Conservation (phyloP, 495 filamentous ascomycete genomes). For the Thermochaetoides thermophila region DNA sequence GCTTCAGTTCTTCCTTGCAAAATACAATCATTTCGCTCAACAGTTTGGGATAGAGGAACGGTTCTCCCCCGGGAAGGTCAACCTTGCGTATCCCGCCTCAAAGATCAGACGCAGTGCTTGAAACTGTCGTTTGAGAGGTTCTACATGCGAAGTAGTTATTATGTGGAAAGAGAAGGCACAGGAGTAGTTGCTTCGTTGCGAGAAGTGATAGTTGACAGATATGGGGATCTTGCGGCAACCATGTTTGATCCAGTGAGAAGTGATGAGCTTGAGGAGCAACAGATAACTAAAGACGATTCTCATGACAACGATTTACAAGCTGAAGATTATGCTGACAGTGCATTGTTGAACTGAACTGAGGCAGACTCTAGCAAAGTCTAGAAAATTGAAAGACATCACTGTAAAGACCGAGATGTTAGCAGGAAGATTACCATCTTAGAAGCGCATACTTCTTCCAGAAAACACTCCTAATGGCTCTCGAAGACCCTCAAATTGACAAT, state of each 20-base stretch:
- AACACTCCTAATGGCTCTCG: too few relatives aligned
- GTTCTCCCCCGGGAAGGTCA: constrained; percentile 47
- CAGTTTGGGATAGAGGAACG: constrained; percentile 37
- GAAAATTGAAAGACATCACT: too few relatives aligned
- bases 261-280: not conserved
- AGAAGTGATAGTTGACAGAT: constrained; percentile 37
- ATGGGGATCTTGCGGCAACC: constrained; percentile 17
- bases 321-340: too few relatives aligned
- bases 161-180: constrained; percentile 48
- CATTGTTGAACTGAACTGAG: too few relatives aligned
- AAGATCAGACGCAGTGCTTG: constrained; percentile 31
- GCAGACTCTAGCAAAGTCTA: too few relatives aligned
- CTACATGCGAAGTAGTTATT: constrained; percentile 21
- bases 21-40: constrained; percentile 33
- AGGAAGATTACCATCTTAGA: too few relatives aligned
- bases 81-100: constrained; percentile 39
- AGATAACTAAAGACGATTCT: not conserved
- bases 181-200: constrained; percentile 35
- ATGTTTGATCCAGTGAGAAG: too few relatives aligned
- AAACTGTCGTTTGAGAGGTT: constrained; percentile 24
- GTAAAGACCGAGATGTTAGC: too few relatives aligned
- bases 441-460: too few relatives aligned
- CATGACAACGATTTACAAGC: too few relatives aligned
- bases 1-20: constrained; percentile 34
- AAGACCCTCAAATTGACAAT: too few relatives aligned